Evolutionary conservation across 176 grass and related monocot genomes (phyloP).

Genomic region (Triticum urartu): DNA sequence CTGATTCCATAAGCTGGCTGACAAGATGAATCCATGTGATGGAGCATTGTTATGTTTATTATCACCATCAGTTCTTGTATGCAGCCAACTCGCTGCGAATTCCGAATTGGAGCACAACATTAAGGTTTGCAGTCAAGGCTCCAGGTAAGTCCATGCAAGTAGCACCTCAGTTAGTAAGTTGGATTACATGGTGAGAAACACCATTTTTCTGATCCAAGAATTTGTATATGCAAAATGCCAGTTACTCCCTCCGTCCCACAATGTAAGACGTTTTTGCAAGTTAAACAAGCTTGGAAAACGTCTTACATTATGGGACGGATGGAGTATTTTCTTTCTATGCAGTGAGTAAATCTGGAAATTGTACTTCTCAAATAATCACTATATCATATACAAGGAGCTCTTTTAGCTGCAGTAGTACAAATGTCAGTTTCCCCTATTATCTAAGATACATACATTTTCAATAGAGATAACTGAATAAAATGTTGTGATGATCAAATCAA

Average conservation of each 20-base stretch:
- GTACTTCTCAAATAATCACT: conserved; percentile 30
- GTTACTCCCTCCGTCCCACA: background rate
- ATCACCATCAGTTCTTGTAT: background rate
- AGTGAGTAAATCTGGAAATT: background rate
- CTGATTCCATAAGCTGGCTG: background rate
- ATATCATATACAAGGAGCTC: conserved; percentile 61
- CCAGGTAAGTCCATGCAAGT: conserved; percentile 4
- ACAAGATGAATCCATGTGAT: background rate
- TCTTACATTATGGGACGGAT: no score
- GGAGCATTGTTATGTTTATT: background rate
- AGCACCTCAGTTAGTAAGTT: background rate
- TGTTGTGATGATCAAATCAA: conserved; percentile 43
- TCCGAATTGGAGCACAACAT: background rate
- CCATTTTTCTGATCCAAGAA: background rate
- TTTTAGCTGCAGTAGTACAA: conserved; percentile 40
- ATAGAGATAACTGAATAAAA: conserved; percentile 41
- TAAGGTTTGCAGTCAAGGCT: background rate
- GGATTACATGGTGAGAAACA: conserved; percentile 8
- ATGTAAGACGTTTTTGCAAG: no score
- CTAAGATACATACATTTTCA: conserved; percentile 49
- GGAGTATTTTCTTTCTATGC: background rate
- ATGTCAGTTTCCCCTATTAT: conserved; percentile 45
- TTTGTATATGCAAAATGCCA: background rate
- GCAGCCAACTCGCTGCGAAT: background rate
- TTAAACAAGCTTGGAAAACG: no score